Evolutionary conservation across 371 early-diverging fungal species (phyloP).

Genomic region (Blastocladiella emersonii): DNA sequence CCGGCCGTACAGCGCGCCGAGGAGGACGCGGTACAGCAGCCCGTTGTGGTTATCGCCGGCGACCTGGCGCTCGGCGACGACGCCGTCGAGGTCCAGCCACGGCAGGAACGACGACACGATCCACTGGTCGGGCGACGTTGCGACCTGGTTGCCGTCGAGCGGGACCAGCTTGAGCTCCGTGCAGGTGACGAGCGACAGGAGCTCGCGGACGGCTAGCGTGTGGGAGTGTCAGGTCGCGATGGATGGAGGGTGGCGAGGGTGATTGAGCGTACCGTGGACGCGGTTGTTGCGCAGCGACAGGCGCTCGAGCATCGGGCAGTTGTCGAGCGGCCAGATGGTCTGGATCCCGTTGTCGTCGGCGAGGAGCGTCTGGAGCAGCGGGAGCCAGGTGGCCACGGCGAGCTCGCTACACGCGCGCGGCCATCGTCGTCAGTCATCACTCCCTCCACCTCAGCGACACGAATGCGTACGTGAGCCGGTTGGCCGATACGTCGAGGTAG

Average conservation of each 20-base stretch:
- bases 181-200: background rate
- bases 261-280: background rate
- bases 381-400: background rate
- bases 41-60: background rate
- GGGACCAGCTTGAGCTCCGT: background rate
- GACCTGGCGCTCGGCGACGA: background rate
- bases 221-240: too few species aligned
- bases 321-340: background rate
- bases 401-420: background rate
- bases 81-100: background rate
- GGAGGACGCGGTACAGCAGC: background rate
- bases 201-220: background rate
- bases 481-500: background rate
- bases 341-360: background rate
- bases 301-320: background rate
- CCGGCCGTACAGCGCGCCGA: background rate
- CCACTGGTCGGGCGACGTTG: background rate
- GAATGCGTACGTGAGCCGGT: background rate
- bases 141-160: background rate
- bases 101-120: background rate
- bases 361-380: background rate
- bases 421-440: too few species aligned
- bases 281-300: background rate
- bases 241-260: too few species aligned
- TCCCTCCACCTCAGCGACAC: too few species aligned